Percentiles rank a stretch among this genome's conserved stretches.
Evolutionary conservation across 1,284 basidiomycete genomes (phyloP).

Genomic region (Quambalaria eucalypti): DNA sequence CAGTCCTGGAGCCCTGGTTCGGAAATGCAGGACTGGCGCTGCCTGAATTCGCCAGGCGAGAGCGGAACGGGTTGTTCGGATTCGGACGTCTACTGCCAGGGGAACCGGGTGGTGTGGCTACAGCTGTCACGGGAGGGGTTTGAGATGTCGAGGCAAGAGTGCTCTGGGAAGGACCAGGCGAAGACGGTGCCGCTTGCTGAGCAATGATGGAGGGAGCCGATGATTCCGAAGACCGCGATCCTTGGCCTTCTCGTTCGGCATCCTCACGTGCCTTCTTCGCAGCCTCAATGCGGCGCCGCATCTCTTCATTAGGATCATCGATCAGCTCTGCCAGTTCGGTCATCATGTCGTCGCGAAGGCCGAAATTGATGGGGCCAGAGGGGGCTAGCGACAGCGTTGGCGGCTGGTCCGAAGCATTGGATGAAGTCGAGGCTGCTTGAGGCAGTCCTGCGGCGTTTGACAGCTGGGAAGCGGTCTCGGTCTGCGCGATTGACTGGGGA

Average conservation of each 20-base stretch:
- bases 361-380: slow-evolving; percentile 9
- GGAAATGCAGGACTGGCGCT: background rate
- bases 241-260: background rate
- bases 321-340: slow-evolving; percentile 33
- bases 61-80: slow-evolving; percentile 32
- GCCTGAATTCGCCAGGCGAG: background rate
- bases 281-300: background rate
- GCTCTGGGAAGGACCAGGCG: slow-evolving; percentile 3
- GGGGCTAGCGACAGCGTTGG: background rate
- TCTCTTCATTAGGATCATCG: slow-evolving; percentile 12
- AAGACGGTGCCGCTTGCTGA: background rate
- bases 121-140: slow-evolving; percentile 9
- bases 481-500: background rate
- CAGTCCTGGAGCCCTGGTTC: too few relatives aligned
- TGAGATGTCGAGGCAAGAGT: slow-evolving; percentile 4
- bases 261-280: background rate
- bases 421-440: background rate
- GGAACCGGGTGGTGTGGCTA: slow-evolving; percentile 11
- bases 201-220: background rate
- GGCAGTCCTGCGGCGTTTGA: background rate
- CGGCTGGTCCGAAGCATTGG: background rate
- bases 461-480: background rate
- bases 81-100: slow-evolving; percentile 18
- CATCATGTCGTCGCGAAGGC: slow-evolving; percentile 23
- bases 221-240: slow-evolving; percentile 10